Evolutionary conservation across 1,284 basidiomycete genomes (phyloP).

Genomic region (Papiliotrema laurentii): DNA sequence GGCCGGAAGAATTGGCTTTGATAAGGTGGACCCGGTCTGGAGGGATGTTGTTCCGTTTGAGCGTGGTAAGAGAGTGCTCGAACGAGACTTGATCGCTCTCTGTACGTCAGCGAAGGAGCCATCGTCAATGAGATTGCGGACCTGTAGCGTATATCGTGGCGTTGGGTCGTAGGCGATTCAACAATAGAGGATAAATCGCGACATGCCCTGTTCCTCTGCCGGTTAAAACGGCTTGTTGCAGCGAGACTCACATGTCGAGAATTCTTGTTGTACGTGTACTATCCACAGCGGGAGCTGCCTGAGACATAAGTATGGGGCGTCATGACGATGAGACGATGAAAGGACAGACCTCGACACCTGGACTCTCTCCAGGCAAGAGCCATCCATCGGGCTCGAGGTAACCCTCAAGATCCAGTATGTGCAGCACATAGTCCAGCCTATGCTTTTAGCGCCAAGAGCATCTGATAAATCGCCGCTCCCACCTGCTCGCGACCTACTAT

Average conservation of each 20-base stretch:
- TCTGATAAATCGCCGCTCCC: background rate
- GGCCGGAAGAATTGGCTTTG: slow-evolving; percentile 44
- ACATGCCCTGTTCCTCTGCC: slow-evolving; percentile 83
- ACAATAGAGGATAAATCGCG: slow-evolving; percentile 80
- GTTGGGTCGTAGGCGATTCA: slow-evolving; percentile 55
- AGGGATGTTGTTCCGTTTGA: slow-evolving; percentile 55
- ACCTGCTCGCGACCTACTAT: slow-evolving; percentile 44
- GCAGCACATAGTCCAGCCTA: slow-evolving; percentile 70
- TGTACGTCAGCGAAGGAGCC: slow-evolving; percentile 26
- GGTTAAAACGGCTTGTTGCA: slow-evolving; percentile 44
- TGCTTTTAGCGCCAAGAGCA: background rate
- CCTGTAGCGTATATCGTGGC: slow-evolving; percentile 71
- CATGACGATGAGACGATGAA: too few species aligned
- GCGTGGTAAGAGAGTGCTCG: slow-evolving; percentile 55
- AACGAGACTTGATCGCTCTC: slow-evolving; percentile 67
- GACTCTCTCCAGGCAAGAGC: background rate
- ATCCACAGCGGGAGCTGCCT: too few species aligned
- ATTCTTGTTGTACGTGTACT: too few species aligned
- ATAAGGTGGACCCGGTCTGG: slow-evolving; percentile 52
- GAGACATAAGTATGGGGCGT: too few species aligned
- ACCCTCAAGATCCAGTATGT: slow-evolving; percentile 62
- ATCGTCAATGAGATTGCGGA: slow-evolving; percentile 31
- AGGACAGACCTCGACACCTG: slow-evolving; percentile 11
- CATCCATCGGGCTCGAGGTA: slow-evolving; percentile 3
- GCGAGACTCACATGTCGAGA: slow-evolving; percentile 51